Conservation (phyloP, 345 rosid genomes). For the Reutealis trisperma region DNA sequence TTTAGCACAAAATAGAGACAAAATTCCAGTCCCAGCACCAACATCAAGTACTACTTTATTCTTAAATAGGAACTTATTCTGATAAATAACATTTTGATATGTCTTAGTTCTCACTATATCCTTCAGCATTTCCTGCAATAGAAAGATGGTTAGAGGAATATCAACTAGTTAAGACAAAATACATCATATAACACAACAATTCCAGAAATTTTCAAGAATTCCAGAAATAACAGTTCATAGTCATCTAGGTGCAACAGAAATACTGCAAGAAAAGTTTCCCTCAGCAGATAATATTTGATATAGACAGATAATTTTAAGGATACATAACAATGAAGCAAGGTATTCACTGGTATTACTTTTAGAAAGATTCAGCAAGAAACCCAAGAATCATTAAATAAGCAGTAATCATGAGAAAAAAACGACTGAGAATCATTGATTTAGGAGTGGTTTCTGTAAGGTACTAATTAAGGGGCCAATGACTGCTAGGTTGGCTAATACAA, state of each 20-base stretch:
- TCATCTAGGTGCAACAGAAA: background rate
- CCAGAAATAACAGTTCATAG: background rate
- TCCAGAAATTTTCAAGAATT: background rate
- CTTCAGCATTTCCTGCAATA: slow-evolving; percentile 94
- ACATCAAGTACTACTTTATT: slow-evolving; percentile 94
- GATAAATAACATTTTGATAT: slow-evolving; percentile 91
- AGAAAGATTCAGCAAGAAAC: background rate
- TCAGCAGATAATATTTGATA: background rate
- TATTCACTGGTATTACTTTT: background rate
- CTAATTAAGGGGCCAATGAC: background rate
- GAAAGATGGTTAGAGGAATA: slow-evolving; percentile 7
- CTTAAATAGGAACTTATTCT: slow-evolving; percentile 87
- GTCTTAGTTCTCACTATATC: slow-evolving; percentile 95
- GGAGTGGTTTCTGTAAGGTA: background rate
- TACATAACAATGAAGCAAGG: background rate
- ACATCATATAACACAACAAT: background rate
- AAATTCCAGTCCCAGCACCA: slow-evolving; percentile 98
- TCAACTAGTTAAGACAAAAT: background rate
- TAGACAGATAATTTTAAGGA: background rate
- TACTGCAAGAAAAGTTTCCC: background rate
- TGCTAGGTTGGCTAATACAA: background rate
- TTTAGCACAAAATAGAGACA: slow-evolving; percentile 95
- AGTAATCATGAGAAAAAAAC: background rate
- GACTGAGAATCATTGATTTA: background rate
- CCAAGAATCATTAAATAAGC: background rate